Conservation (phyloP, 2,329 filamentous ascomycete species). For the Venturia carpophila region DNA sequence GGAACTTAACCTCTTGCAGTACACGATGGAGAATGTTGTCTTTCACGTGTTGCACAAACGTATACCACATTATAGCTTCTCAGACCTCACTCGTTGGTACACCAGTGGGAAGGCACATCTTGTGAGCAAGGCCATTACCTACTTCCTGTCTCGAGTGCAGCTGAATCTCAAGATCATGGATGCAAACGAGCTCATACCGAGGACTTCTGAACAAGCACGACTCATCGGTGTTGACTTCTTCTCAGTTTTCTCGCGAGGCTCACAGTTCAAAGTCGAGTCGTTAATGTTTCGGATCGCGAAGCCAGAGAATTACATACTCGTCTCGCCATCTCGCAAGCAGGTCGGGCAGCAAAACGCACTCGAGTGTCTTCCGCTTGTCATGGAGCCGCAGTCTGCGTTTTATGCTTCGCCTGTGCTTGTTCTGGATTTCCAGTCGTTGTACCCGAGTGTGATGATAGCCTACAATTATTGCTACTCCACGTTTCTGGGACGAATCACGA, state of each 20-base stretch:
- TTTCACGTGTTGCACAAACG: constrained; percentile 84
- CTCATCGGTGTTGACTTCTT: constrained; percentile 94
- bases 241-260: constrained; percentile 88
- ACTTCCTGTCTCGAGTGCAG: constrained; percentile 68
- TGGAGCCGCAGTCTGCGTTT: constrained; percentile 94
- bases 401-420: constrained; percentile 86
- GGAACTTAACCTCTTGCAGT: constrained; percentile 86
- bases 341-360: constrained; percentile 90
- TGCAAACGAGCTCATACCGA: constrained; percentile 75
- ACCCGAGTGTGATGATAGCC: constrained; percentile 97
- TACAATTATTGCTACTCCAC: constrained; percentile 99
- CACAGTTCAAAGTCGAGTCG: constrained; percentile 97
- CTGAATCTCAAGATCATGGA: constrained; percentile 88
- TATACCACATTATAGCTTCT: constrained; percentile 79
- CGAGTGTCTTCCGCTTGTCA: constrained; percentile 88
- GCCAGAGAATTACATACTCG: constrained; percentile 84
- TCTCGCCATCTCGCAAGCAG: constrained; percentile 85
- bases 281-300: constrained; percentile 99
- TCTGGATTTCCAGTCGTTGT: constrained; percentile 90
- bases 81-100: constrained; percentile 77
- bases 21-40: constrained; percentile 91
- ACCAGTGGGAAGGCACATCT: constrained; percentile 59
- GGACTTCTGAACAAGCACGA: constrained; percentile 90
- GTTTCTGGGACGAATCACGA: constrained; percentile 75
- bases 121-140: constrained; percentile 64